phyloP scores from a whole-genome alignment of 345 rosid genomes.

The Lepidium africanum region DNA sequence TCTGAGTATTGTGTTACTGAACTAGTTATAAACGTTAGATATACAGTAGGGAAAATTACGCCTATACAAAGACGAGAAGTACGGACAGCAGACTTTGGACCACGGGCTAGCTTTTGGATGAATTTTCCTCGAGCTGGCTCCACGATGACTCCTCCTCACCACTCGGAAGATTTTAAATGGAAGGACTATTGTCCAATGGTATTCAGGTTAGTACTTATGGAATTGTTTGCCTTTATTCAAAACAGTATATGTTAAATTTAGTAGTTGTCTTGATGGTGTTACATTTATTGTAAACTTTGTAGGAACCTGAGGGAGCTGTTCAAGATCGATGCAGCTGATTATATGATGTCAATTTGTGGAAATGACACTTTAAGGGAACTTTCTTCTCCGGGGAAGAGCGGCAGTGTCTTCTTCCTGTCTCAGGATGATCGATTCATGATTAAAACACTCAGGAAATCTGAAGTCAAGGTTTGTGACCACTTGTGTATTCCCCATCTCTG shows the following conservation, averaged over 20 bases:
- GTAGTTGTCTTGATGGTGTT: background rate
- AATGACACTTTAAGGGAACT: slow-evolving; percentile 95
- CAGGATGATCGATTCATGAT: slow-evolving; percentile 99
- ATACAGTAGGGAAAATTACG: slow-evolving; percentile 96
- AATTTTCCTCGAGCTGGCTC: slow-evolving; percentile 86
- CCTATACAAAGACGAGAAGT: slow-evolving; percentile 92
- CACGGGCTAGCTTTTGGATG: slow-evolving; percentile 98
- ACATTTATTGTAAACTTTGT: slow-evolving; percentile 15
- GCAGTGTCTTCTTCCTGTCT: slow-evolving; percentile 90
- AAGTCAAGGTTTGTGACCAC: slow-evolving; percentile 70
- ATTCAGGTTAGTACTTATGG: slow-evolving; percentile 58
- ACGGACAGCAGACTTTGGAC: slow-evolving; percentile 83
- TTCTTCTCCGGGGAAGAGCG: slow-evolving; percentile 98
- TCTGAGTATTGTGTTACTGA: slow-evolving; percentile 5
- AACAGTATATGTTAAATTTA: background rate
- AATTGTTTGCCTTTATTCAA: background rate
- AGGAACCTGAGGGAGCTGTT: slow-evolving; percentile 98
- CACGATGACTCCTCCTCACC: slow-evolving; percentile 86
- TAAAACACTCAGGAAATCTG: slow-evolving; percentile 92
- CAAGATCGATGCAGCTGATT: slow-evolving; percentile 98
- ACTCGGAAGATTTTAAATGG: slow-evolving; percentile 91
- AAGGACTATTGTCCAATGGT: slow-evolving; percentile 99
- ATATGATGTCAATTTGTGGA: slow-evolving; percentile 98
- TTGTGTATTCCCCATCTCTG: background rate
- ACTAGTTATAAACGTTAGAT: slow-evolving; percentile 40